These are phyloP conservation scores for Linnemannia zychae DNA, from an alignment of 192 early-diverging fungal species.

Conservation along the genomic window DNA sequence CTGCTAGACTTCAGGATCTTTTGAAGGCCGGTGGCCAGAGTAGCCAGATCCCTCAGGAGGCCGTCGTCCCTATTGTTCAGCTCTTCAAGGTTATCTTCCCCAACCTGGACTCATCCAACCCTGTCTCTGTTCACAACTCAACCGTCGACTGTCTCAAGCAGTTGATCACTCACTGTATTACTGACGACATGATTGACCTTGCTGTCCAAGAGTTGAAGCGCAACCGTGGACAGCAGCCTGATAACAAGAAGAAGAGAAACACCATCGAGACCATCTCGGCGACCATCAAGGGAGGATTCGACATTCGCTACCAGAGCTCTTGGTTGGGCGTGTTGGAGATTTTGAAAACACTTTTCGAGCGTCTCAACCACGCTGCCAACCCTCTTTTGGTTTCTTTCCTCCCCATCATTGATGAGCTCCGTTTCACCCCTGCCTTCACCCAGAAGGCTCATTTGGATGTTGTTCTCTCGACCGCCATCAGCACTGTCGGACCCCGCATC, in stretches of 20 bases:
- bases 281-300: slow-evolving; percentile 68
- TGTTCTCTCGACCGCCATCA: slow-evolving; percentile 83
- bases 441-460: slow-evolving; percentile 90
- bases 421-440: slow-evolving; percentile 86
- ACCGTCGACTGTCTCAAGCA: slow-evolving; percentile 79
- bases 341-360: slow-evolving; percentile 80
- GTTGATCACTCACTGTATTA: slow-evolving; percentile 80
- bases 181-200: slow-evolving; percentile 79
- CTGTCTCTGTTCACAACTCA: slow-evolving; percentile 67
- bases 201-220: slow-evolving; percentile 56
- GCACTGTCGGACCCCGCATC: slow-evolving; percentile 81
- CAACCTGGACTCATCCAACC: slow-evolving; percentile 73
- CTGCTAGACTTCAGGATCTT: slow-evolving; percentile 61
- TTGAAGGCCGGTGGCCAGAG: slow-evolving; percentile 31
- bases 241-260: slow-evolving; percentile 39
- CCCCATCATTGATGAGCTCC: slow-evolving; percentile 77
- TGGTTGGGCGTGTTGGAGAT: slow-evolving; percentile 89
- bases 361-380: slow-evolving; percentile 74
- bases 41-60: slow-evolving; percentile 45
- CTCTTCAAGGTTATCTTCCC: slow-evolving; percentile 76
- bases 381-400: slow-evolving; percentile 72
- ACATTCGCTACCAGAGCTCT: slow-evolving; percentile 85
- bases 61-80: slow-evolving; percentile 37
- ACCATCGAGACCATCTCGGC: slow-evolving; percentile 65
- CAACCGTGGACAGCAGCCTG: slow-evolving; percentile 33